A percentile compares a stretch with the other conserved stretches of the same genome.
These are phyloP conservation scores for Ogataea naganishii DNA, from an alignment of 805 yeast genomes.

Conservation along the genomic window DNA sequence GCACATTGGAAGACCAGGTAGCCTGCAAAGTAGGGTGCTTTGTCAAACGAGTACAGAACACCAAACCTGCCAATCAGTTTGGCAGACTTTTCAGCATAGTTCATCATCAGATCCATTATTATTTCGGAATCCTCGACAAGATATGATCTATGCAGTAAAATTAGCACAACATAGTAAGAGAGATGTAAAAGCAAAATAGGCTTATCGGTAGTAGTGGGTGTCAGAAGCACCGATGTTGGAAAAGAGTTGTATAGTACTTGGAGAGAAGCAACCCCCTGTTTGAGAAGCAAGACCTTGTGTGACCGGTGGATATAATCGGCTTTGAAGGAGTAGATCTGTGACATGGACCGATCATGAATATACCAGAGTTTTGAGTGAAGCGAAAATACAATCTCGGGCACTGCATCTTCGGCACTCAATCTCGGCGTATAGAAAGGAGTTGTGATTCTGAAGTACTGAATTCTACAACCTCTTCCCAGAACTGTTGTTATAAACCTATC, in stretches of 20 bases:
- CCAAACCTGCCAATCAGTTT: conserved; percentile 11
- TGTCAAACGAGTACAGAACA: conserved; percentile 9
- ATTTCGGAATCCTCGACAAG: conserved; percentile 19
- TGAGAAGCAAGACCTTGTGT: conserved; percentile 20
- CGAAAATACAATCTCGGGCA: conserved; percentile 18
- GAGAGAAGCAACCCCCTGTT: conserved; percentile 20
- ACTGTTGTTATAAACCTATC: conserved; percentile 25
- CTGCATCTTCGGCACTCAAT: conserved; percentile 4
- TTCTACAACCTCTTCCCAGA: conserved; percentile 25
- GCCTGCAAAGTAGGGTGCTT: conserved; percentile 23
- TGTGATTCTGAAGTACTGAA: conserved; percentile 23
- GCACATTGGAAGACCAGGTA: conserved; percentile 24
- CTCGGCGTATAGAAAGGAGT: conserved; percentile 20
- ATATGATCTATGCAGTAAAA: conserved; percentile 23
- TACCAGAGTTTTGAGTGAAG: conserved; percentile 24
- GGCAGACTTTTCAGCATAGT: conserved; percentile 17
- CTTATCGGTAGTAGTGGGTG: conserved; percentile 10
- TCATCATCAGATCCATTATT: conserved; percentile 16
- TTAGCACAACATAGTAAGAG: conserved; percentile 18
- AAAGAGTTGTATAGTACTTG: conserved; percentile 14
- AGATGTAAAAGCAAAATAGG: conserved; percentile 19
- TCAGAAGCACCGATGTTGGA: conserved; percentile 12
- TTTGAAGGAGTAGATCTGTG: conserved; percentile 26
- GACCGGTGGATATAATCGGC: conserved; percentile 25
- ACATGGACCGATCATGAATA: conserved; percentile 20